Conservation (phyloP, 1,139 yeast genomes). For the Candida dubliniensis region DNA sequence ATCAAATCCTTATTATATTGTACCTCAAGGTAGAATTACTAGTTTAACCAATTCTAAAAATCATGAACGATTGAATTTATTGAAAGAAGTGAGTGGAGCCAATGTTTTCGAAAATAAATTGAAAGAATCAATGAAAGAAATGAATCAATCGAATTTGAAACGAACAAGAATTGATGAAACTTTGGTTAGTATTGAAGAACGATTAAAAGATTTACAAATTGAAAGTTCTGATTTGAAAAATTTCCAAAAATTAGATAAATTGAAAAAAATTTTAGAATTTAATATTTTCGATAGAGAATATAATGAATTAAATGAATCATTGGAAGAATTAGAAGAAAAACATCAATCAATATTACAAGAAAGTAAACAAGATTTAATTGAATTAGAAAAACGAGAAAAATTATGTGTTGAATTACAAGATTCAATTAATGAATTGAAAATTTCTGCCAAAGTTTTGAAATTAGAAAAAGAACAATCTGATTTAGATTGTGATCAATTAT, state of each 20-base stretch:
- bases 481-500: slow-evolving; percentile 48
- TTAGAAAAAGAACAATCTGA: slow-evolving; percentile 55
- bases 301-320: slow-evolving; percentile 55
- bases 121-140: slow-evolving; percentile 75
- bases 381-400: slow-evolving; percentile 49
- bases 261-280: slow-evolving; percentile 72
- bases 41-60: slow-evolving; percentile 88
- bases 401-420: slow-evolving; percentile 48
- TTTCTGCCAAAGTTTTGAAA: slow-evolving; percentile 37
- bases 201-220: slow-evolving; percentile 74
- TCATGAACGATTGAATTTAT: slow-evolving; percentile 68
- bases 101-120: slow-evolving; percentile 82
- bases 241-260: slow-evolving; percentile 66
- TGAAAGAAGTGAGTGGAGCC: slow-evolving; percentile 96
- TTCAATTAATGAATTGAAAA: slow-evolving; percentile 42
- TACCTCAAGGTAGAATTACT: slow-evolving; percentile 92
- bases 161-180: slow-evolving; percentile 75
- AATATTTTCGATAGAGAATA: slow-evolving; percentile 78
- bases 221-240: slow-evolving; percentile 77
- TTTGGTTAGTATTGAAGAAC: slow-evolving; percentile 64
- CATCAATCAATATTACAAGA: slow-evolving; percentile 52
- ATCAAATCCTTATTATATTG: slow-evolving; percentile 92
- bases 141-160: slow-evolving; percentile 70
- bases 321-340: slow-evolving; percentile 61
- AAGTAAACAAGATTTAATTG: slow-evolving; percentile 43